Evolutionary conservation across 2,329 filamentous ascomycete genomes (phyloP).

Genomic region (Microdochium nivale): DNA sequence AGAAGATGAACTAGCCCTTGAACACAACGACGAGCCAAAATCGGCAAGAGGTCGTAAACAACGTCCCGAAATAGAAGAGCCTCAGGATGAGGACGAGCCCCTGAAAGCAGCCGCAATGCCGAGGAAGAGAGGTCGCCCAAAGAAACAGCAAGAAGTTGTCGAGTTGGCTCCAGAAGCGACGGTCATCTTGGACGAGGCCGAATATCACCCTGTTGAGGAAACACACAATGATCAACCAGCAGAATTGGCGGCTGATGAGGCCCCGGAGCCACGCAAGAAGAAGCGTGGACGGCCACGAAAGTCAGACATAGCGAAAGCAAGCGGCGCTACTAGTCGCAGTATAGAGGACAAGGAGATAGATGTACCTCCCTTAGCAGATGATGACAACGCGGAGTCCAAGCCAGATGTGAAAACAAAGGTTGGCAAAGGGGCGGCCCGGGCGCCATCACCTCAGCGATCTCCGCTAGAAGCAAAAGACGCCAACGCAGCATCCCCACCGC

Average conservation of each 20-base stretch:
- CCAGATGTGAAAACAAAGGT: neutral
- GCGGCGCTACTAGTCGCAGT: neutral
- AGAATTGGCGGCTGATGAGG: neutral
- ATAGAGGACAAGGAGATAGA: slow-evolving; percentile 1
- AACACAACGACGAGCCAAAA: neutral
- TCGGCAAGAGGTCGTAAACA: neutral
- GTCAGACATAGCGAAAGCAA: slow-evolving; percentile 11
- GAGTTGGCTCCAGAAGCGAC: neutral
- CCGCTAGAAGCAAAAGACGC: neutral
- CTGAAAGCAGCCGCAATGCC: neutral
- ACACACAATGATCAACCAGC: neutral
- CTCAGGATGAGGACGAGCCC: neutral
- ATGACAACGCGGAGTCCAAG: slow-evolving; percentile 4
- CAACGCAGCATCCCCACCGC: neutral
- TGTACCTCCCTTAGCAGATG: slow-evolving; percentile 1
- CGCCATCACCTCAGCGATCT: neutral
- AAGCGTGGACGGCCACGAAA: slow-evolving; percentile 20
- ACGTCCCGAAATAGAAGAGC: neutral
- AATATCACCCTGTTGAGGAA: neutral
- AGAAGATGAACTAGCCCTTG: neutral
- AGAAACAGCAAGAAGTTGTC: neutral
- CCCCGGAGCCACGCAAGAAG: slow-evolving; percentile 16
- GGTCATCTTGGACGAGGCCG: neutral
- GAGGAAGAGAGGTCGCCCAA: neutral
- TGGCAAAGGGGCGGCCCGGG: neutral